Evolutionary conservation across 345 rosid genomes (phyloP), one percentile per base, ranked within the genome.

Genomic region (Eucalyptus cladocalyx): DNA sequence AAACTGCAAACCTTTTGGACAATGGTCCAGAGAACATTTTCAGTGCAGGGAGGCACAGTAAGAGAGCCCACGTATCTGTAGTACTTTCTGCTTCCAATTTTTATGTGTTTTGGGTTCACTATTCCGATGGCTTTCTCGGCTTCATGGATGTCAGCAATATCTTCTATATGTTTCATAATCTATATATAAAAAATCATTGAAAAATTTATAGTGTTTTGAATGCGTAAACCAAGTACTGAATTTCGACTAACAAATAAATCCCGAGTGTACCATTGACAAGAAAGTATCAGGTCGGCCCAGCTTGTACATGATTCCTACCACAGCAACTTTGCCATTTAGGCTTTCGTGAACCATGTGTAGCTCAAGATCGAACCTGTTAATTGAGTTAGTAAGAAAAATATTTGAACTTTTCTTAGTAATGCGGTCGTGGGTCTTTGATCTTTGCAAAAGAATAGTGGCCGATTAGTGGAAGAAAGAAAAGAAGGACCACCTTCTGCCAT

Each of bases 1-100:
- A 37, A 40, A 40, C 16, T 40, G 83, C 83, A 21, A 76, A 76
- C 99, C 96, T 96, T 94, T 83, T 87, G 90, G 30, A 94, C 91
- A 81, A 97, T 80, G 90, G 95, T 96, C 99, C 99, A 97, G 21
- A 89, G 18, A 43, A 96, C 95, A 90, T 95, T 93, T 90, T 96
- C 93, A 5, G 96, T 93, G 93, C 99, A 97, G 80, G 99, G 99
- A 92, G 99, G 99, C 89, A 87, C 11, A 2, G 99, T 97, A n/a
- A 97, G 98, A 86, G 99, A 97, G 62, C 99, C 99, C 6, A 93
- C 47, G 89, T 96, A 97, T 92, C 98, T 93, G 89, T 92, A 97
- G 89, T 94, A 97, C 89, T 95, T 93, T 90, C 95, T 91, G 91
- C 95, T 93, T 48, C 93, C 96, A 7, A 95, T 60, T 62, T 93